Evolutionary conservation across 2,329 filamentous ascomycete genomes (phyloP), one percentile per base, ranked within the genome.

Genomic region (Colletotrichum plurivorum): DNA sequence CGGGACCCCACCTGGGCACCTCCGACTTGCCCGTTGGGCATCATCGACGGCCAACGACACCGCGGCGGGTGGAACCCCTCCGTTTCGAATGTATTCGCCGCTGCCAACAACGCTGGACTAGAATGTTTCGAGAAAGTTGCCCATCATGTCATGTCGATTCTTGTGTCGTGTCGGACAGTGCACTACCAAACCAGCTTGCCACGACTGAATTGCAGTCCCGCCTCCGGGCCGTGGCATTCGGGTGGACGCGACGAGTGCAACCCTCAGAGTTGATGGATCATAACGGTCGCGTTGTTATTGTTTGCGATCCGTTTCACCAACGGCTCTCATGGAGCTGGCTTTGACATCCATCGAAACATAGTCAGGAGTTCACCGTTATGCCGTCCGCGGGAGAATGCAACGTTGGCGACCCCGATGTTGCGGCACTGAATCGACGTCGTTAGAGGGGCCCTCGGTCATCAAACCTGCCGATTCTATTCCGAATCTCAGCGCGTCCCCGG

Each of bases 251-350:
- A 53, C 46, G 39, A 57, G 46, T 64, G 65, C 60, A 58, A 68
- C 60, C 43, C 52, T 36, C 45, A 22, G 15, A 31, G 46, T 68
- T 25, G 31, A 36, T 36, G 53, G 27, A 31, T 64, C 41, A 8
- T 25, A 41, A 43, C 60, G 53, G 20, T 46, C 16, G 6, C 43
- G 16, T 25, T 31, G 41, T 58, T 52, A 18, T 36, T n/a, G 41
- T 43, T 43, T 43, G 41, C 41, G 41, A 49, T 64, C 46, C 60
- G 60, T 68, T 68, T 64, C 65, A 64, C 20, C 36, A 18, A 43
- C n/a, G 18, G 10, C 12, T 8, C 31, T 8, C n/a, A n/a, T 12
- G 10, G 31, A 18, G 16, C 16, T 18, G 25, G 57, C 49, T 20
- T 15, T 48, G 63, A 43, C 1, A 49, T 15, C 43, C 25, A 13